phyloP scores from a whole-genome alignment of 441 rosid species.

The Euphorbia schlechtendalii region DNA sequence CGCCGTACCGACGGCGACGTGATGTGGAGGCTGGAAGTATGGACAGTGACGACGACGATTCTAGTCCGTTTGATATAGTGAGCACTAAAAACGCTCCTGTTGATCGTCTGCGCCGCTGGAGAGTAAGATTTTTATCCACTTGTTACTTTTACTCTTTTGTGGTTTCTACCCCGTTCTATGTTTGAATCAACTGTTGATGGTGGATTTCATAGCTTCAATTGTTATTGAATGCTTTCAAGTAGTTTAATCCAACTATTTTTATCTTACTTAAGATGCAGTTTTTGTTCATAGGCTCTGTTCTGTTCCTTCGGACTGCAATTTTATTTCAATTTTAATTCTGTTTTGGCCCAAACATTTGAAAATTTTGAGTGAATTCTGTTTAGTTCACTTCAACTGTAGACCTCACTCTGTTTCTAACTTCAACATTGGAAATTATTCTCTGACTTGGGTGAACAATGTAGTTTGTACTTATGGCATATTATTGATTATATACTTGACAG shows the following conservation, averaged over 20 bases:
- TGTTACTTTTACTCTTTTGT: neutral
- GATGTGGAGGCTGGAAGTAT: conserved; percentile 35
- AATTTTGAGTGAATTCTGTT: no score
- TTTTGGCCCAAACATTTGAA: no score
- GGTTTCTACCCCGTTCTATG: neutral
- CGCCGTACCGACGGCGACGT: conserved; percentile 35
- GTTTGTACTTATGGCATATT: no score
- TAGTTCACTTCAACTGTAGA: no score
- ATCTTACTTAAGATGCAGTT: neutral
- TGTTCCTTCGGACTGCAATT: no score
- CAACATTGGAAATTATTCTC: neutral
- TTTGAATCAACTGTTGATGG: neutral
- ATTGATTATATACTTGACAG: no score
- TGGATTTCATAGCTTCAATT: neutral
- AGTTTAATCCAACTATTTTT: neutral
- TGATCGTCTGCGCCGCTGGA: conserved; percentile 75
- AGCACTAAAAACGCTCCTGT: conserved; percentile 64
- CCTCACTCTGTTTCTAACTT: neutral
- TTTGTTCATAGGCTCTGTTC: no score
- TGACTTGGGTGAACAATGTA: neutral
- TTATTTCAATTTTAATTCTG: no score
- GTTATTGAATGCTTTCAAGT: neutral
- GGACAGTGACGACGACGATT: conserved; percentile 14
- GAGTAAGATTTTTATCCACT: conserved; percentile 32
- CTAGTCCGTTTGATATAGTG: conserved; percentile 63